These are phyloP conservation scores for Metschnikowia corniflorae DNA, from an alignment of 805 yeast genomes.

Conservation along the genomic window DNA sequence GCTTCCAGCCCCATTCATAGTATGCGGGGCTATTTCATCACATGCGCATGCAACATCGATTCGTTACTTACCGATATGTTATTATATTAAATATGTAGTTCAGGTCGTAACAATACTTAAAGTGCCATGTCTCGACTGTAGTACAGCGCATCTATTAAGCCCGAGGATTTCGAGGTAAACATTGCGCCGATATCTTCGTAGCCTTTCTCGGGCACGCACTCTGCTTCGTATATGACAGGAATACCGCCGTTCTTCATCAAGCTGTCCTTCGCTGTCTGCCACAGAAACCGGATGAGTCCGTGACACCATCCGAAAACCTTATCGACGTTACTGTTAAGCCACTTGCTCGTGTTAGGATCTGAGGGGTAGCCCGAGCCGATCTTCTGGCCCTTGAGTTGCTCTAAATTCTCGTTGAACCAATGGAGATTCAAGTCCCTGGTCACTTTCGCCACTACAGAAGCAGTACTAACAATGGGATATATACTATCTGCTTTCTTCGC, in stretches of 20 bases:
- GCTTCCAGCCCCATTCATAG: no score
- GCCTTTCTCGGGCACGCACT: slow-evolving; percentile 31
- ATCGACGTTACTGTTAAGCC: slow-evolving; percentile 66
- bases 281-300: slow-evolving; percentile 74
- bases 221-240: slow-evolving; percentile 61
- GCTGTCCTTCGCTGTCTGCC: slow-evolving; percentile 89
- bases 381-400: slow-evolving; percentile 31
- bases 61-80: no score
- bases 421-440: slow-evolving; percentile 72
- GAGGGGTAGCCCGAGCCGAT: slow-evolving; percentile 92
- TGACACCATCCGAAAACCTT: slow-evolving; percentile 82
- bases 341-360: slow-evolving; percentile 79
- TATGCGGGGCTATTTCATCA: no score
- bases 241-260: slow-evolving; percentile 51
- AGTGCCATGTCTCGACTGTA: slow-evolving; percentile 13
- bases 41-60: background rate
- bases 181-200: slow-evolving; percentile 27
- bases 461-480: slow-evolving; percentile 90
- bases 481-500: slow-evolving; percentile 93
- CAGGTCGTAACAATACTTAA: slow-evolving; percentile 2
- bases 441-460: slow-evolving; percentile 94
- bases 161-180: slow-evolving; percentile 3
- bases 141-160: slow-evolving; percentile 13
- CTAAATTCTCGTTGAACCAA: slow-evolving; percentile 28
- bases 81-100: no score